Evolutionary conservation across 2,329 filamentous ascomycete genomes (phyloP), one percentile per base, ranked within the genome.

Genomic region (Fusarium sp.): DNA sequence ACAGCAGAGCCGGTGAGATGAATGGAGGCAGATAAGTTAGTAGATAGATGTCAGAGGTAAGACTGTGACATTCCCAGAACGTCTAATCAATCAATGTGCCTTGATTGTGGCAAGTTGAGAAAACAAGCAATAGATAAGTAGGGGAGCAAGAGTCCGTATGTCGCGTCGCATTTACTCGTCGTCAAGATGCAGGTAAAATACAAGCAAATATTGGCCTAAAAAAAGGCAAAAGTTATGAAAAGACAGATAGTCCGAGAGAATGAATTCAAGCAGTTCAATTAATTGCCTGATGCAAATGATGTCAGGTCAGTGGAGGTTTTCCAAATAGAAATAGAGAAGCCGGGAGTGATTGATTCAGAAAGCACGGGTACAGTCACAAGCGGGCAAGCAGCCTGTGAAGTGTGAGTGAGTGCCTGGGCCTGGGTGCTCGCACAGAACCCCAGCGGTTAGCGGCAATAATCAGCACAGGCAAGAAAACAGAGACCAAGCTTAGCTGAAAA

Each of bases 21-120:
- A 47, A 42, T 18, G 41, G 41, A 43, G 29, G 27, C 13, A n/a
- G 14, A 9, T 9, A 25, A 9, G n/a, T n/a, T n/a, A n/a, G n/a
- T n/a, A n/a, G n/a, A 20, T n/a, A 21, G 15, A 37, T 33, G 31
- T 48, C 58, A 55, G 27, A 27, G 21, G 39, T 39, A 37, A 31
- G 36, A 58, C 23, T 46, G 18, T 20, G 35, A 37, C 66, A 69
- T 66, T 69, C 66, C 66, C 61, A 37, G 66, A 66, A 69, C 66
- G 66, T 39, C 27, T 57, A 35, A 29, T 46, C 58, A 25, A 46
- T 58, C 42, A 40, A 37, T 33, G 43, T 61, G 55, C 46, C 55
- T 61, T 45, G 45, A 31, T 60, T 52, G 39, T 41, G 33, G 56
- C 29, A 21, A 33, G 35, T 41, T 29, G 35, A 33, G 40, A n/a